Conservation (phyloP, 2,329 filamentous ascomycete species). For the Scedosporium minutisporum region DNA sequence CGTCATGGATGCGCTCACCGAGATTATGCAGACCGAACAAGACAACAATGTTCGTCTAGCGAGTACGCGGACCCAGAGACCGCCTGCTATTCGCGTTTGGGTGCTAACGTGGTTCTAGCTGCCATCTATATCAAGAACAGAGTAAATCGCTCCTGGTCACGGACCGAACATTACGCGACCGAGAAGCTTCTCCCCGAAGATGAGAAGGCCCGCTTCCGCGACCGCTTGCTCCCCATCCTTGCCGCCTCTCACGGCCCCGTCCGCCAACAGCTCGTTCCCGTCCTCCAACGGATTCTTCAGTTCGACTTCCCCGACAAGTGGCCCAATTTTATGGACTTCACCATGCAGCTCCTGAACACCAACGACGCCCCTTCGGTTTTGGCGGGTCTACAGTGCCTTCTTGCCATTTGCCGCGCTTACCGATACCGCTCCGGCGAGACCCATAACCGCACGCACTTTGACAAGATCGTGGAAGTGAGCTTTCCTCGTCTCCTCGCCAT, state of each 20-base stretch:
- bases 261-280: constrained; percentile 85
- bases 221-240: constrained; percentile 81
- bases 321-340: constrained; percentile 91
- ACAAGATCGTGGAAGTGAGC: constrained; percentile 83
- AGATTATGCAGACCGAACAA: constrained; percentile 83
- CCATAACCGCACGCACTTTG: constrained; percentile 71
- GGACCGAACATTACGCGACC: constrained; percentile 58
- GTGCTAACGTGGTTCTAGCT: constrained; percentile 41
- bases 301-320: constrained; percentile 91
- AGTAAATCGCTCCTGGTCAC: constrained; percentile 84
- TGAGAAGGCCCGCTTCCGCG: constrained; percentile 79
- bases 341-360: constrained; percentile 75
- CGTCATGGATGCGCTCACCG: constrained; percentile 82
- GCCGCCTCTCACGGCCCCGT: constrained; percentile 71
- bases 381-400: constrained; percentile 83
- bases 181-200: constrained; percentile 73
- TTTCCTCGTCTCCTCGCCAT: constrained; percentile 84
- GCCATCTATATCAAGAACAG: constrained; percentile 98
- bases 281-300: constrained; percentile 91
- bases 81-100: background rate
- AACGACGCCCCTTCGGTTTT: constrained; percentile 82
- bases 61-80: constrained; percentile 48
- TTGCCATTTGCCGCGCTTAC: constrained; percentile 92
- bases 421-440: constrained; percentile 79
- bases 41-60: constrained; percentile 77